Evolutionary conservation across 139 green algal species (phyloP).

Genomic region (Chlamydomonas applanata): DNA sequence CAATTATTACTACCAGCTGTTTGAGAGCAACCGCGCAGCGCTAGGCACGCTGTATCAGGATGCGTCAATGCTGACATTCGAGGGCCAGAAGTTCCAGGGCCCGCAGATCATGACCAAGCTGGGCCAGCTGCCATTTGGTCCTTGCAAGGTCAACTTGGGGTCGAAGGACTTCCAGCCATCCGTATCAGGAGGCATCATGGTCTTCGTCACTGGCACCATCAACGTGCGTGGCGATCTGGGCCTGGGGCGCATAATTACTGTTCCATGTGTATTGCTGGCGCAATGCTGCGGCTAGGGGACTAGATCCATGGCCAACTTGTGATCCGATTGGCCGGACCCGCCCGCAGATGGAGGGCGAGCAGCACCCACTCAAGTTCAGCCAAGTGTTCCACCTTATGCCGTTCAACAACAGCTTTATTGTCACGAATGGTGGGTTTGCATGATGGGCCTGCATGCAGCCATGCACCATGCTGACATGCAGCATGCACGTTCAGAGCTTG

Average conservation of each 20-base stretch:
- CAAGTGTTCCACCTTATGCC: conserved; percentile 90
- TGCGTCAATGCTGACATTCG: conserved; percentile 79
- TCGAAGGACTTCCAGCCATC: conserved; percentile 87
- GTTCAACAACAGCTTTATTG: conserved; percentile 65
- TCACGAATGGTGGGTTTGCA: conserved; percentile 78
- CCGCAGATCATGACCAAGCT: conserved; percentile 76
- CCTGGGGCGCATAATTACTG: no score
- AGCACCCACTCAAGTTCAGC: conserved; percentile 85
- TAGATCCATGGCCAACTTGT: no score
- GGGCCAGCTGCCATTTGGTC: conserved; percentile 73
- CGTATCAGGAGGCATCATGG: conserved; percentile 72
- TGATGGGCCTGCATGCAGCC: not conserved
- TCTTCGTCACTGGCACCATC: conserved; percentile 87
- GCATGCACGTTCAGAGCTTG: not conserved
- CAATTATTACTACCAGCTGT: conserved; percentile 94
- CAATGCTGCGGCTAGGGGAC: not conserved
- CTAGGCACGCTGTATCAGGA: conserved; percentile 86
- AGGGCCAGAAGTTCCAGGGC: conserved; percentile 78
- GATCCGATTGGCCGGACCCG: not conserved
- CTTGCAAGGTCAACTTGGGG: conserved; percentile 67
- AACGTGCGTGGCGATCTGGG: conserved; percentile 44
- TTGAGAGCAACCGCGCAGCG: conserved; percentile 75
- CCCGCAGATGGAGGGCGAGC: conserved; percentile 77
- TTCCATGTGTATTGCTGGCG: no score
- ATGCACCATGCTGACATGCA: conserved; percentile 8